Evolutionary conservation across 306 rosid genomes (phyloP).

Genomic region (Lotus japonicus): DNA sequence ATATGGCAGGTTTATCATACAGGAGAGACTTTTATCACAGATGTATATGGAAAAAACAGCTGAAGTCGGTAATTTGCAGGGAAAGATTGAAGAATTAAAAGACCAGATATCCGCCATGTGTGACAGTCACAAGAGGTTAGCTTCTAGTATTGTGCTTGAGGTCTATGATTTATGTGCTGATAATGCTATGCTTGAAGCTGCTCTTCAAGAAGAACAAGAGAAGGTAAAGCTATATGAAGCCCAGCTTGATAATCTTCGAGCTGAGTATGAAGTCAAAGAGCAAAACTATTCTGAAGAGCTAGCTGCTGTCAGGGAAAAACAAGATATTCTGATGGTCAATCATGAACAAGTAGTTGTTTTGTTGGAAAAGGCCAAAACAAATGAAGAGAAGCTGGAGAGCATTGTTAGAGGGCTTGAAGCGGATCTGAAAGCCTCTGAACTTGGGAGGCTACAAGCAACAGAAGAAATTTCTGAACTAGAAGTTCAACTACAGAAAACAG

Average conservation of each 20-base stretch:
- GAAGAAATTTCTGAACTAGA: conserved; percentile 36
- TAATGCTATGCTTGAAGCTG: conserved; percentile 30
- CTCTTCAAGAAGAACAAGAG: conserved; percentile 38
- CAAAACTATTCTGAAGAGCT: conserved; percentile 20
- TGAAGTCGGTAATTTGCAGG: conserved; percentile 33
- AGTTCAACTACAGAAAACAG: conserved; percentile 31
- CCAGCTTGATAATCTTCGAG: conserved; percentile 21
- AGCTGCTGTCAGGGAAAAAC: conserved; percentile 25
- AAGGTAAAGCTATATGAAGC: conserved; percentile 22
- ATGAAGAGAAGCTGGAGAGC: conserved; percentile 26
- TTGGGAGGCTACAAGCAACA: conserved; percentile 30
- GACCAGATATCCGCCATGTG: conserved; percentile 18
- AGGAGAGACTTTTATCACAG: conserved; percentile 29
- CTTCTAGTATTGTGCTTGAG: conserved; percentile 25
- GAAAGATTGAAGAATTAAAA: conserved; percentile 22
- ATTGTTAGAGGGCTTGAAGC: conserved; percentile 20
- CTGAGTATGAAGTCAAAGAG: conserved; percentile 26
- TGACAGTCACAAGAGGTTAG: conserved; percentile 20
- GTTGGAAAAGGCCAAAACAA: conserved; percentile 29
- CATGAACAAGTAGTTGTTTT: conserved; percentile 29
- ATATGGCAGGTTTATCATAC: conserved; percentile 27
- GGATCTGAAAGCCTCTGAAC: conserved; percentile 38
- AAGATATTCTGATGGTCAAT: conserved; percentile 24
- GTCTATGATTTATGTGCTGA: conserved; percentile 31
- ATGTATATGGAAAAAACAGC: conserved; percentile 34